Base-by-base conservation (phyloP, 2,329 filamentous ascomycete species). In the Monosporascus sp. region DNA sequence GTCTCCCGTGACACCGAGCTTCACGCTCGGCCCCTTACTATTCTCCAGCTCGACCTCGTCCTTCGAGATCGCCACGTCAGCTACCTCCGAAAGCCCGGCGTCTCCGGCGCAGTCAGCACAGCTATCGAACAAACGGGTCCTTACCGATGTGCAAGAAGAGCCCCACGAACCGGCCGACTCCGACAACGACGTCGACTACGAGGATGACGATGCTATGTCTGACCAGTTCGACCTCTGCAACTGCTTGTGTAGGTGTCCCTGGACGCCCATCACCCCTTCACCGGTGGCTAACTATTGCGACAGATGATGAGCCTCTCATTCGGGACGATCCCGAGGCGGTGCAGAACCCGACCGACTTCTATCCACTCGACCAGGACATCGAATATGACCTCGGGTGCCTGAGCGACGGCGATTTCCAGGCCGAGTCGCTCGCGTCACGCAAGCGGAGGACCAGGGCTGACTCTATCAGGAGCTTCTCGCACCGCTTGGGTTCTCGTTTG, bases 81-180 rank as follows among this genome's bases (percentile, higher is more conserved):
- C 69, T 5, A 72, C 72, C 60, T 67, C 67, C 56, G 83, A 85
- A 60, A 72, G 72, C 65, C 72, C 70, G 57, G 86, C 77, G 52
- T 86, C 78, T 55, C 86, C 78, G 54, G 79, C 73, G 49, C 77
- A 75, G 54, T 72, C 72, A 39, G 49, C 59, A 17, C 66, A 60
- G 43, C 82, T 84, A 59, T 74, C 81, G 0, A 77, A 78, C 62
- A 89, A 89, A 71, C 79, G 82, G 55, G 80, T 79, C 50, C 77
- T 97, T 57, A 88, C 90, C 17, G 89, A 94, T 63, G 88, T 97
- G 20, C 82, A 91, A 64, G 92, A 97, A 69, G 91, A 96, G 64
- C 85, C 88, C 2, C 72, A 85, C 43, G 88, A 92, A 67, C 81
- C 80, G 51, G 88, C 88, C 20, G 59, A 61, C 35, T 62, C 63